Evolutionary conservation across 371 early-diverging fungal species (phyloP).

Genomic region (Lichtheimia ramosa): DNA sequence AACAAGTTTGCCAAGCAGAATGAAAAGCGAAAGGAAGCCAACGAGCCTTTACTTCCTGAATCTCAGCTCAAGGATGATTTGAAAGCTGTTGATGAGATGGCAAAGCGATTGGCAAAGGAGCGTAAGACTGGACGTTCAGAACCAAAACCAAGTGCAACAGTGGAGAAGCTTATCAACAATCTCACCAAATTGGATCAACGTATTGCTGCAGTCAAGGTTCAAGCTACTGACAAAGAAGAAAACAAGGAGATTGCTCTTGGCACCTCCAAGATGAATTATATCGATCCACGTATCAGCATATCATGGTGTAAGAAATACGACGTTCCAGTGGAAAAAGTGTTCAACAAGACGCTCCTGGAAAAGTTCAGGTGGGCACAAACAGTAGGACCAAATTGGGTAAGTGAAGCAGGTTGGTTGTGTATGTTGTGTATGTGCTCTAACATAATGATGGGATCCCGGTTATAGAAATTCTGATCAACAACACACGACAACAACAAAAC

Average conservation of each 20-base stretch:
- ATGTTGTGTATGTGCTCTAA: not conserved
- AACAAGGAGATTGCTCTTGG: constrained; percentile 95
- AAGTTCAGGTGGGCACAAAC: constrained; percentile 97
- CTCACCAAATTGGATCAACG: constrained; percentile 67
- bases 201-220: constrained; percentile 65
- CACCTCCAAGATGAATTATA: constrained; percentile 98
- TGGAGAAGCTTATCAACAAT: constrained; percentile 65
- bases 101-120: constrained; percentile 46
- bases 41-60: constrained; percentile 48
- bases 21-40: constrained; percentile 64
- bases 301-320: constrained; percentile 90
- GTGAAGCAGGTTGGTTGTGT: not conserved
- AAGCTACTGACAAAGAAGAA: constrained; percentile 88
- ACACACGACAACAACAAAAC: not conserved
- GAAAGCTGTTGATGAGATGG: constrained; percentile 49
- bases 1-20: constrained; percentile 72
- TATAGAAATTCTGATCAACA: constrained; percentile 11
- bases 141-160: constrained; percentile 36
- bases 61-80: constrained; percentile 60
- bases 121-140: constrained; percentile 47
- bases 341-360: constrained; percentile 83
- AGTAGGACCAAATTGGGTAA: constrained; percentile 69
- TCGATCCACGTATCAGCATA: constrained; percentile 94
- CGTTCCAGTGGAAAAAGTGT: constrained; percentile 93
- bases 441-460: too few species aligned